Evolutionary conservation across 2,329 filamentous ascomycete genomes (phyloP).

Genomic region (Colletotrichum somersetense): DNA sequence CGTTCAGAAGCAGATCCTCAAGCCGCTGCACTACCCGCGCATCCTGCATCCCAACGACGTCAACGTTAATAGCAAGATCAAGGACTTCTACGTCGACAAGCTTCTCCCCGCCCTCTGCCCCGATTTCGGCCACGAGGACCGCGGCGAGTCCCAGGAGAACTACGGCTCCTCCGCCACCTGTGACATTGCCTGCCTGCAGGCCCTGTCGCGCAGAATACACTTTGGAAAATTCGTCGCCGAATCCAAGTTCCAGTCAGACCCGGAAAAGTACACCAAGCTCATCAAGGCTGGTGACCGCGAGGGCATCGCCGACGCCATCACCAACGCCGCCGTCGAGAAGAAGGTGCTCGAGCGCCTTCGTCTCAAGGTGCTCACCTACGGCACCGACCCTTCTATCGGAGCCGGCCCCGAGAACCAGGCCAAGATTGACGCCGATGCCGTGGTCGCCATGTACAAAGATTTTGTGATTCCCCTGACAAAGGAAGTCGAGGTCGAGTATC

Average conservation of each 20-base stretch:
- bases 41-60: slow-evolving; percentile 91
- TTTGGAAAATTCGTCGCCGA: slow-evolving; percentile 99
- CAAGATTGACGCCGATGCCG: slow-evolving; percentile 94
- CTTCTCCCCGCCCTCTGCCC: slow-evolving; percentile 88
- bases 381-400: slow-evolving; percentile 82
- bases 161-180: slow-evolving; percentile 93
- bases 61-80: slow-evolving; percentile 90
- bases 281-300: slow-evolving; percentile 85
- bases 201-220: slow-evolving; percentile 90
- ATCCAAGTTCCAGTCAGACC: slow-evolving; percentile 89
- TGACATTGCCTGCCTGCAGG: slow-evolving; percentile 91
- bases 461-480: slow-evolving; percentile 98
- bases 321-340: slow-evolving; percentile 86
- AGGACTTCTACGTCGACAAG: slow-evolving; percentile 83
- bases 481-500: slow-evolving; percentile 96
- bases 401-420: slow-evolving; percentile 66
- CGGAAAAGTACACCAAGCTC: slow-evolving; percentile 82
- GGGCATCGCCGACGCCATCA: slow-evolving; percentile 91
- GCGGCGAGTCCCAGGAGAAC: slow-evolving; percentile 90
- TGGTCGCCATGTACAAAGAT: slow-evolving; percentile 90
- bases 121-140: slow-evolving; percentile 81
- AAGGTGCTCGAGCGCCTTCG: slow-evolving; percentile 89
- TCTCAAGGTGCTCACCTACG: slow-evolving; percentile 93
- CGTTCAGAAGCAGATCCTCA: slow-evolving; percentile 84
- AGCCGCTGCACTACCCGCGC: slow-evolving; percentile 86